These are phyloP conservation scores for Pelargonium australe DNA, from an alignment of 441 rosid species.

Conservation along the genomic window DNA sequence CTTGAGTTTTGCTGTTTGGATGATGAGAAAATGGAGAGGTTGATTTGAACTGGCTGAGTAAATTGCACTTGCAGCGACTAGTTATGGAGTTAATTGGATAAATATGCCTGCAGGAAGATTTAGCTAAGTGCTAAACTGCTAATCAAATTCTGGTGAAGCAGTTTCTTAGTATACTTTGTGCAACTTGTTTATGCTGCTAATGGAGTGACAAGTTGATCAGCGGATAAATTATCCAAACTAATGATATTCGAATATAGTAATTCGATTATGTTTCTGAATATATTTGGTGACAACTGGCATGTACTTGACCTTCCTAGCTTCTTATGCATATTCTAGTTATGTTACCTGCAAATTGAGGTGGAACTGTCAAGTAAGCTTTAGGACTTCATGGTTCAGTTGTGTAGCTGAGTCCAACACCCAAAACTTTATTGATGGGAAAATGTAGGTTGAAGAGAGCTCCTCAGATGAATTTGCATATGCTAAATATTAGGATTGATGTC, in stretches of 20 bases:
- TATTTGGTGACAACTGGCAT: too few relatives aligned
- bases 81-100: not conserved
- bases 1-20: not conserved
- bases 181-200: not conserved
- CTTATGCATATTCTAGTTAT: too few relatives aligned
- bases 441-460: too few relatives aligned
- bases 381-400: constrained; percentile 20
- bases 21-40: not conserved
- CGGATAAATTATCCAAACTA: not conserved
- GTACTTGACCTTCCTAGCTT: too few relatives aligned
- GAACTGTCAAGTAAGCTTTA: too few relatives aligned
- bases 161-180: not conserved
- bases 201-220: not conserved
- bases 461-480: too few relatives aligned
- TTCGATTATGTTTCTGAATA: not conserved
- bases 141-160: not conserved
- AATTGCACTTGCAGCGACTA: not conserved
- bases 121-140: constrained; percentile 4
- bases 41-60: not conserved
- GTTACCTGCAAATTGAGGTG: too few relatives aligned
- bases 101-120: not conserved
- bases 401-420: too few relatives aligned
- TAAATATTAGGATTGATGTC: too few relatives aligned
- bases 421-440: too few relatives aligned
- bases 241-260: not conserved